These are phyloP conservation scores for Salix arbutifolia DNA, from an alignment of 345 rosid genomes.

Conservation along the genomic window DNA sequence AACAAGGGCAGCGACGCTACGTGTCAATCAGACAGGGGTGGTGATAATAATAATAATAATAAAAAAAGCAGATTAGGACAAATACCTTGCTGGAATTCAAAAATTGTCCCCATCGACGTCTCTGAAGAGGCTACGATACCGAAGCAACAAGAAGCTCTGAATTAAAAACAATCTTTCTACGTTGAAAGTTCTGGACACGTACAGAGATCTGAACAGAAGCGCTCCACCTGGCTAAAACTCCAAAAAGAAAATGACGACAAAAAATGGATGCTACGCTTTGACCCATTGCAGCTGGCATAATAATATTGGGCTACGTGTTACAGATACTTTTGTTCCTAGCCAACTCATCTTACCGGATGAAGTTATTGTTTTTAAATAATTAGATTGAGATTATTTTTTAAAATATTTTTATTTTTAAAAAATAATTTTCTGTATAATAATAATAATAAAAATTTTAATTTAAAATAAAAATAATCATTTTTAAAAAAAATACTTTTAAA, in stretches of 20 bases:
- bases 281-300: slow-evolving; percentile 20
- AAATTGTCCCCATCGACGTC: slow-evolving; percentile 28
- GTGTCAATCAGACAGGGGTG: slow-evolving; percentile 16
- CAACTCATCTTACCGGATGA: slow-evolving; percentile 23
- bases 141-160: not conserved
- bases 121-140: slow-evolving; percentile 17
- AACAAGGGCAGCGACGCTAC: slow-evolving; percentile 13
- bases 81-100: not conserved
- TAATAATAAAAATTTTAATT: too few species aligned
- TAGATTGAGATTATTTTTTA: too few species aligned
- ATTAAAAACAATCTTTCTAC: slow-evolving; percentile 1
- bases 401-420: too few species aligned
- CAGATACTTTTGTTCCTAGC: slow-evolving; percentile 15
- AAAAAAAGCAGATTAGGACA: slow-evolving; percentile 21
- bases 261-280: slow-evolving; percentile 1
- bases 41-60: not conserved
- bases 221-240: not conserved
- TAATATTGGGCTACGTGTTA: slow-evolving; percentile 19
- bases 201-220: not conserved
- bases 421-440: too few species aligned
- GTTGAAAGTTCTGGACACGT: slow-evolving; percentile 22
- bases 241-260: slow-evolving; percentile 10
- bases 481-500: too few species aligned
- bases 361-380: too few species aligned
- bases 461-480: too few species aligned